Evolutionary conservation across 345 rosid species (phyloP).

Genomic region (Murraya koenigii): DNA sequence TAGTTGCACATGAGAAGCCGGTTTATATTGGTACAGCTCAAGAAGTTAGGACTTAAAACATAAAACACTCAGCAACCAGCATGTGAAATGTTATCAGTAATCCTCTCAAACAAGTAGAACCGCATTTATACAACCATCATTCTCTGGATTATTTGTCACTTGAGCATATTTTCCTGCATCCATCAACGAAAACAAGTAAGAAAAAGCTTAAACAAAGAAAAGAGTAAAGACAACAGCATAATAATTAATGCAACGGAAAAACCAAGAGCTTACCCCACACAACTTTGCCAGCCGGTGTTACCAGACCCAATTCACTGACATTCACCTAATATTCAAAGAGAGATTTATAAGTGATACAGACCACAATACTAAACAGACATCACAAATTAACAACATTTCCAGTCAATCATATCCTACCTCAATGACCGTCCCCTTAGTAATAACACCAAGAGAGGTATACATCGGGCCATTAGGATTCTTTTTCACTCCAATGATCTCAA

Average conservation of each 20-base stretch:
- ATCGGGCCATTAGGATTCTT: slow-evolving; percentile 95
- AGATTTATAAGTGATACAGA: neutral
- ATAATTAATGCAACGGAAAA: neutral
- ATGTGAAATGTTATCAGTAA: neutral
- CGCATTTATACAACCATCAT: slow-evolving; percentile 85
- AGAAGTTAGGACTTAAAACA: neutral
- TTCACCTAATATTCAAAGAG: slow-evolving; percentile 56
- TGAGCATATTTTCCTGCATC: slow-evolving; percentile 91
- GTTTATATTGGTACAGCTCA: neutral
- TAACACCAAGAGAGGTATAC: slow-evolving; percentile 87
- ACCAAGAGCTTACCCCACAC: slow-evolving; percentile 70
- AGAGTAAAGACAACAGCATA: neutral
- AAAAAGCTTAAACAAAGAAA: neutral
- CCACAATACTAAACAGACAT: neutral
- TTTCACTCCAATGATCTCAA: slow-evolving; percentile 82
- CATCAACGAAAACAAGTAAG: slow-evolving; percentile 3
- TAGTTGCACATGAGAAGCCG: neutral
- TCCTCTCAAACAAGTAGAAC: slow-evolving; percentile 69
- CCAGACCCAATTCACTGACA: slow-evolving; percentile 92
- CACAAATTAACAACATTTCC: neutral
- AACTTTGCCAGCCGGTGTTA: slow-evolving; percentile 89
- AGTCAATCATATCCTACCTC: slow-evolving; percentile 45
- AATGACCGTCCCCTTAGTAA: slow-evolving; percentile 87
- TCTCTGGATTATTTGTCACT: slow-evolving; percentile 91
- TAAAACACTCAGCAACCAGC: neutral